Evolutionary conservation across 441 rosid genomes (phyloP).

Genomic region (Gossypium armourianum): DNA sequence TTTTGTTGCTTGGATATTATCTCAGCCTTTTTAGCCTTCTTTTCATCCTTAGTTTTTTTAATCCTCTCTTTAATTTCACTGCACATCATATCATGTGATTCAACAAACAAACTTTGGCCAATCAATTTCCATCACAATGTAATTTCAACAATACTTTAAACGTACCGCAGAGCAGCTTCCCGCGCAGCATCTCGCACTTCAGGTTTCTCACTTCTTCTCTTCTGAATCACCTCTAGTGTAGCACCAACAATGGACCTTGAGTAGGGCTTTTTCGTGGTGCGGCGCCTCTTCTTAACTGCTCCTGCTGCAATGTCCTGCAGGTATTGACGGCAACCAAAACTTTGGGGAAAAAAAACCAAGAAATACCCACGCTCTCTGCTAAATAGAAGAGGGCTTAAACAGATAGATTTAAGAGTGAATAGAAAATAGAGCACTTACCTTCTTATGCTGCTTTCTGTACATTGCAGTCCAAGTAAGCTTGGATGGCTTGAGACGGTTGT

Average conservation of each 20-base stretch:
- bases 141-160: not conserved
- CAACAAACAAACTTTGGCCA: too few species aligned
- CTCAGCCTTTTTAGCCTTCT: slow-evolving; percentile 72
- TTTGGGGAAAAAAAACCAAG: too few species aligned
- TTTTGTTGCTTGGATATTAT: slow-evolving; percentile 46
- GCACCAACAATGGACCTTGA: slow-evolving; percentile 50
- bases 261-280: slow-evolving; percentile 38
- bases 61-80: slow-evolving; percentile 74
- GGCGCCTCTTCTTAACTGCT: slow-evolving; percentile 41
- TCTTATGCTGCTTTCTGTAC: slow-evolving; percentile 19
- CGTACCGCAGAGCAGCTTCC: slow-evolving; percentile 43
- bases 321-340: not conserved
- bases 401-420: not conserved
- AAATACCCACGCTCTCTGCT: not conserved
- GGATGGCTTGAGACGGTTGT: slow-evolving; percentile 70
- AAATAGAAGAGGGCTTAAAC: too few species aligned
- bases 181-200: slow-evolving; percentile 47
- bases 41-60: slow-evolving; percentile 78
- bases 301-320: slow-evolving; percentile 35
- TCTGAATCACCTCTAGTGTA: slow-evolving; percentile 44
- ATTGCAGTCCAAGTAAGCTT: slow-evolving; percentile 39
- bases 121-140: too few species aligned
- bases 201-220: slow-evolving; percentile 44
- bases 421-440: not conserved
- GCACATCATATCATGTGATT: not conserved